Conservation (phyloP, 169 alveolate genomes). For the Plasmodium chabaudi region DNA sequence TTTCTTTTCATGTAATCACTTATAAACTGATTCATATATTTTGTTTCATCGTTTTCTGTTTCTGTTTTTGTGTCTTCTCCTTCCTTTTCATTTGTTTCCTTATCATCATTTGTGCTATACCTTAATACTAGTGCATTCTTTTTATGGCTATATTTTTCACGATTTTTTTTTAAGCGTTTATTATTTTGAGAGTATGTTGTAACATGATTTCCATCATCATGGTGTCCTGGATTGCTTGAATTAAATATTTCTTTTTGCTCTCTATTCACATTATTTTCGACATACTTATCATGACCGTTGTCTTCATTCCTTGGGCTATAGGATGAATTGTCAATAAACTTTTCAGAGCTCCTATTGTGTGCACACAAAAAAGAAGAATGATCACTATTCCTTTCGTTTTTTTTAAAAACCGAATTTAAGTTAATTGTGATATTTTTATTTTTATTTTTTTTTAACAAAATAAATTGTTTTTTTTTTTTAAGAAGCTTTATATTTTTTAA, state of each 20-base stretch:
- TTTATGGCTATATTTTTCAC: background rate
- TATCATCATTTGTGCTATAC: background rate
- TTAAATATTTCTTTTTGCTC: no score
- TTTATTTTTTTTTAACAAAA: constrained; percentile 38
- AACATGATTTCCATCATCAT: no score
- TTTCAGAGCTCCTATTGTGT: background rate
- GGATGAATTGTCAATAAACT: no score
- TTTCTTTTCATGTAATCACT: constrained; percentile 25
- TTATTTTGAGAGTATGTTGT: no score
- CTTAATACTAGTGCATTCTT: background rate
- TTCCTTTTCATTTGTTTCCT: constrained; percentile 20
- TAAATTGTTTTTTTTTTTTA: constrained; percentile 53
- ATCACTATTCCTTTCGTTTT: background rate
- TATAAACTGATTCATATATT: constrained; percentile 9
- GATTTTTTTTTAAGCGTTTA: constrained; percentile 11
- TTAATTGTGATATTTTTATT: constrained; percentile 5
- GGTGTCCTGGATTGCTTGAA: no score
- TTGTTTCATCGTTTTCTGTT: background rate
- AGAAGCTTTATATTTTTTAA: constrained; percentile 16
- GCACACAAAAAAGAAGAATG: background rate
- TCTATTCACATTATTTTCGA: background rate
- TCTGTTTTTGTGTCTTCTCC: constrained; percentile 14
- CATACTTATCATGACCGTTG: constrained; percentile 1
- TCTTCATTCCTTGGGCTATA: background rate
- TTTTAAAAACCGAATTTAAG: background rate